Conservation (phyloP, 306 rosid genomes). For the Medicago lupulina region DNA sequence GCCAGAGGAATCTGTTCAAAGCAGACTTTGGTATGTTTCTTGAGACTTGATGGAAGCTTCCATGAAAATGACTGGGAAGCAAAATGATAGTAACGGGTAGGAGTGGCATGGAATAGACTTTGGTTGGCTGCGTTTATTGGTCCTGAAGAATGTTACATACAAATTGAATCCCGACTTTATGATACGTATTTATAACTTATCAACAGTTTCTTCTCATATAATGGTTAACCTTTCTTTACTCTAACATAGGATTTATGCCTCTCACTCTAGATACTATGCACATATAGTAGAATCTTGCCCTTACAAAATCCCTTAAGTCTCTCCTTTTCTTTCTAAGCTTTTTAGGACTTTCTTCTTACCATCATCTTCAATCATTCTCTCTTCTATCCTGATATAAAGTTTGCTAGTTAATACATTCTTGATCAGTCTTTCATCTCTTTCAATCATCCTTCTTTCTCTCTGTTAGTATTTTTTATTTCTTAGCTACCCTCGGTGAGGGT, state of each 20-base stretch:
- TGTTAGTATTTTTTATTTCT: constrained; percentile 18
- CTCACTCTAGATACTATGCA: constrained; percentile 32
- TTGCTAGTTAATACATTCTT: constrained; percentile 21
- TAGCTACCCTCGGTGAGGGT: constrained; percentile 46
- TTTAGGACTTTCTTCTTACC: not conserved
- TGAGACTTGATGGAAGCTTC: constrained; percentile 39
- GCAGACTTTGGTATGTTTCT: constrained; percentile 18
- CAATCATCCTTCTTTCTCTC: constrained; percentile 39
- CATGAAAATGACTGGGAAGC: constrained; percentile 42
- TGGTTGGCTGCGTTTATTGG: constrained; percentile 37
- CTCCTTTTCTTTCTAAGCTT: not conserved
- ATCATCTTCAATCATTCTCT: constrained; percentile 14
- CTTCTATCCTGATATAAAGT: constrained; percentile 22
- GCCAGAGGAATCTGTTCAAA: constrained; percentile 32
- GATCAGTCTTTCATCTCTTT: constrained; percentile 27
- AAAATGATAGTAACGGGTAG: constrained; percentile 36
- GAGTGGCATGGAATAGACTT: constrained; percentile 45
- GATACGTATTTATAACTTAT: constrained; percentile 8
- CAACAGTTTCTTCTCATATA: constrained; percentile 31
- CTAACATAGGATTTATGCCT: constrained; percentile 42
- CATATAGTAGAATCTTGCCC: constrained; percentile 37
- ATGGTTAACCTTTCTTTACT: constrained; percentile 39
- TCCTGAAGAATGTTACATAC: constrained; percentile 43
- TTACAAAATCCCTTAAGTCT: constrained; percentile 33
- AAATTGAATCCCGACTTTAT: constrained; percentile 38